phyloP scores from a whole-genome alignment of 768 basidiomycete genomes.

The Xanthoconium stramineum region DNA sequence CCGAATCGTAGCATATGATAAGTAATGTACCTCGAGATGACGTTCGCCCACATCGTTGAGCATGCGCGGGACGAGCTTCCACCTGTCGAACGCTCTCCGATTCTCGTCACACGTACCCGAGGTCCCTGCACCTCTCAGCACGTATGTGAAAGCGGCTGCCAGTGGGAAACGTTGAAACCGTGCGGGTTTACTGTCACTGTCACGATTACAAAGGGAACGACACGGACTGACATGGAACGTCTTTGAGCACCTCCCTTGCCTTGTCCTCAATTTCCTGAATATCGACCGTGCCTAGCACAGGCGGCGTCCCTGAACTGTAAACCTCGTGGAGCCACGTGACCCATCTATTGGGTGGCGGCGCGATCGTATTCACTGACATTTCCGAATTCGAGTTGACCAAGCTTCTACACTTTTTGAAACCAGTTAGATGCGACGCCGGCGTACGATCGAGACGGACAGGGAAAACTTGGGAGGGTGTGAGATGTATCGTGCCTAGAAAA shows the following conservation, averaged over 20 bases:
- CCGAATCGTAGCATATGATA: too few species aligned
- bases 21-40: slow-evolving; percentile 43
- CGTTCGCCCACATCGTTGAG: slow-evolving; percentile 50
- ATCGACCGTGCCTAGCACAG: slow-evolving; percentile 52
- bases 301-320: slow-evolving; percentile 21
- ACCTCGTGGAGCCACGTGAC: slow-evolving; percentile 19
- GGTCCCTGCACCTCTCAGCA: slow-evolving; percentile 67
- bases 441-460: too few species aligned
- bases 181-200: not conserved
- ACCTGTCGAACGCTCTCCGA: slow-evolving; percentile 51
- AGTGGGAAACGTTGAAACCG: not conserved
- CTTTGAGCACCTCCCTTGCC: slow-evolving; percentile 59
- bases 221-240: slow-evolving; percentile 43
- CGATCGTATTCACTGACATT: slow-evolving; percentile 18
- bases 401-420: too few species aligned
- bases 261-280: slow-evolving; percentile 62
- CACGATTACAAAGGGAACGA: not conserved
- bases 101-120: slow-evolving; percentile 63
- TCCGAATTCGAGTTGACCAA: too few species aligned
- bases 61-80: slow-evolving; percentile 55
- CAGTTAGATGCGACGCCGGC: too few species aligned
- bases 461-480: too few species aligned
- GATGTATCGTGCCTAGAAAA: too few species aligned
- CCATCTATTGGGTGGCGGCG: slow-evolving; percentile 23
- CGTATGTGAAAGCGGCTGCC: slow-evolving; percentile 59